phyloP scores from a whole-genome alignment of 2,329 filamentous ascomycete genomes.

The Cucurbitaria berberidis region DNA sequence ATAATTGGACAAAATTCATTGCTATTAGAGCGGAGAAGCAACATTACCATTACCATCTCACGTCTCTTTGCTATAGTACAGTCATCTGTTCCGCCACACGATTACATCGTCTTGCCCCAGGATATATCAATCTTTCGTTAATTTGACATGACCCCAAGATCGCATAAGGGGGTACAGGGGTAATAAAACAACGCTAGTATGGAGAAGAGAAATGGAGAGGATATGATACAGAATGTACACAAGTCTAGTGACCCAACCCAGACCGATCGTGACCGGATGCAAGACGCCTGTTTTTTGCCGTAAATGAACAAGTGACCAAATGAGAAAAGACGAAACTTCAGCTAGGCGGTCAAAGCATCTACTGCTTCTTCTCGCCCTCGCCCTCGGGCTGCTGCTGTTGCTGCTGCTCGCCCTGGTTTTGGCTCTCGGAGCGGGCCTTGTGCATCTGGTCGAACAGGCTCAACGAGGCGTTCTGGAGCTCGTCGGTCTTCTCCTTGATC shows the following conservation, averaged over 20 bases:
- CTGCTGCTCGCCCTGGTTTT: conserved; percentile 52
- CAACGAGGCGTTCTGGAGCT: conserved; percentile 93
- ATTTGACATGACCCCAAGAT: conserved; percentile 27
- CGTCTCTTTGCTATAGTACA: conserved; percentile 39
- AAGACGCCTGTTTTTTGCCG: conserved; percentile 49
- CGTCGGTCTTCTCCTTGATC: conserved; percentile 98
- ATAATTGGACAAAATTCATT: conserved; percentile 22
- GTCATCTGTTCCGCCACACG: conserved; percentile 20
- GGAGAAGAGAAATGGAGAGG: conserved; percentile 39
- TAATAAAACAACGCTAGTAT: conserved; percentile 40
- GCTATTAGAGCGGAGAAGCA: conserved; percentile 40
- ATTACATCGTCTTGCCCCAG: conserved; percentile 28
- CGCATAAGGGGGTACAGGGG: conserved; percentile 28
- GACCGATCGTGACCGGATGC: conserved; percentile 41
- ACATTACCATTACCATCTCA: conserved; percentile 39
- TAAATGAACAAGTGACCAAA: conserved; percentile 25
- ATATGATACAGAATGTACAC: conserved; percentile 47
- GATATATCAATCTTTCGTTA: conserved; percentile 31
- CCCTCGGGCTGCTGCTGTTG: conserved; percentile 50
- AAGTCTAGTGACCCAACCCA: conserved; percentile 43
- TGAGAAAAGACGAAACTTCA: conserved; percentile 28
- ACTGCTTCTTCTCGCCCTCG: conserved; percentile 77
- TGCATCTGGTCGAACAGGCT: conserved; percentile 99
- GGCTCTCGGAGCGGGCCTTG: conserved; percentile 79
- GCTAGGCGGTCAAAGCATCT: conserved; percentile 41